Evolutionary conservation across 1,284 basidiomycete species (phyloP), one percentile per base, ranked within the genome.

Genomic region (Naganishia sp.): DNA sequence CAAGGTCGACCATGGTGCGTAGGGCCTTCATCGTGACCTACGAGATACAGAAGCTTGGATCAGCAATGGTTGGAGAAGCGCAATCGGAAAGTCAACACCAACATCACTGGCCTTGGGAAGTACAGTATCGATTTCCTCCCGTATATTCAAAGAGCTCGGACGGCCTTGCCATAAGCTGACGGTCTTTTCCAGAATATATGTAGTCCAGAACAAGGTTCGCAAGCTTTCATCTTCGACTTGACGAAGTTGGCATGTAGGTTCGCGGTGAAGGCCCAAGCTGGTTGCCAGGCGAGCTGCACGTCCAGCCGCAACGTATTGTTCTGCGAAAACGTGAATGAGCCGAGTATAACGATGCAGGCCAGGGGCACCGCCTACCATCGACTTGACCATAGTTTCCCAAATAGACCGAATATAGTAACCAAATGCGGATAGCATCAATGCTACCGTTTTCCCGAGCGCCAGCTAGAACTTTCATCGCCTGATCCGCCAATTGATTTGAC

Each of bases 311-410:
- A 60, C 13, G 28, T 62, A 54, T 46, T 67, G 57, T 47, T 67
- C 66, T 67, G 32, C 11, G 17, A 39, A 31, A 25, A 23, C 15
- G 45, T 1, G 18, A 41, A 35, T 25, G 21, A 54, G 28, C 28
- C 25, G 18, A 45, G 28, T 32, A 9, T 31, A 25, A 47, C 7
- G 10, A 39, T 43, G 11, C 25, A 55, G 25, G 28, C 21, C 4
- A 43, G 13, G 41, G 18, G 50, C 25, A 32, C 39, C 45, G 21
- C 66, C 41, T 47, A 67, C 66, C 60, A 21, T 56, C 61, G 39
- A 60, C 41, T 53, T 63, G 61, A 18, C 66, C 66, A 25, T 67
- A 63, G 43, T 60, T 67, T 28, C 66, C 57, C 17, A 55, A 28
- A 54, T 32, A 63, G 28, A 60, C 47, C 15, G 66, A 46, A 15